Evolutionary conservation across 1,284 basidiomycete genomes (phyloP).

Genomic region (Blastosporella zonata): DNA sequence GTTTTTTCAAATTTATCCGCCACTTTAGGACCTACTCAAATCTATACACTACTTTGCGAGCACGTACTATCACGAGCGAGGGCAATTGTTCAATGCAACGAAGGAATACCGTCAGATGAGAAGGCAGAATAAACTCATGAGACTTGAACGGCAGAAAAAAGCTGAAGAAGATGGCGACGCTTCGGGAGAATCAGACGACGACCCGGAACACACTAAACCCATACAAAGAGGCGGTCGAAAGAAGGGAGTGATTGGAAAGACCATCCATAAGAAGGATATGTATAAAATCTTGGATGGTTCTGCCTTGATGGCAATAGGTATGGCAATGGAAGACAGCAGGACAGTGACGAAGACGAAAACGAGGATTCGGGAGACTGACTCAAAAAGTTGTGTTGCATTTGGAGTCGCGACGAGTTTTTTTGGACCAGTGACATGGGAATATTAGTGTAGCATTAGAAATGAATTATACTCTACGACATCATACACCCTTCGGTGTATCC

Average conservation of each 20-base stretch:
- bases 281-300: constrained; percentile 72
- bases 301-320: constrained; percentile 68
- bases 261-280: constrained; percentile 52
- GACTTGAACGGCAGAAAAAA: constrained; percentile 13
- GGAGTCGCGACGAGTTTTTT: neutral
- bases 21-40: constrained; percentile 63
- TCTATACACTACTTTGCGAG: constrained; percentile 66
- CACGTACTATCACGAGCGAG: constrained; percentile 57
- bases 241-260: constrained; percentile 22
- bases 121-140: constrained; percentile 29
- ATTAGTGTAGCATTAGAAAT: constrained; percentile 11
- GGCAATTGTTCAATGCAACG: constrained; percentile 52
- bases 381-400: neutral
- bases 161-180: constrained; percentile 17
- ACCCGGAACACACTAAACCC: constrained; percentile 19
- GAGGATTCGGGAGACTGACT: neutral
- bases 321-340: constrained; percentile 12
- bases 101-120: constrained; percentile 43
- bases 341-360: neutral
- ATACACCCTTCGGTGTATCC: constrained; percentile 6
- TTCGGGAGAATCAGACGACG: constrained; percentile 22
- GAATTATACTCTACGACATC: constrained; percentile 11
- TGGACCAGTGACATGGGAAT: neutral
- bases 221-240: constrained; percentile 24
- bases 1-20: constrained; percentile 6